A percentile compares a stretch with the other conserved stretches of the same genome.
Evolutionary conservation across 2,329 filamentous ascomycete species (phyloP).

Genomic region (Beauveria caledonica): DNA sequence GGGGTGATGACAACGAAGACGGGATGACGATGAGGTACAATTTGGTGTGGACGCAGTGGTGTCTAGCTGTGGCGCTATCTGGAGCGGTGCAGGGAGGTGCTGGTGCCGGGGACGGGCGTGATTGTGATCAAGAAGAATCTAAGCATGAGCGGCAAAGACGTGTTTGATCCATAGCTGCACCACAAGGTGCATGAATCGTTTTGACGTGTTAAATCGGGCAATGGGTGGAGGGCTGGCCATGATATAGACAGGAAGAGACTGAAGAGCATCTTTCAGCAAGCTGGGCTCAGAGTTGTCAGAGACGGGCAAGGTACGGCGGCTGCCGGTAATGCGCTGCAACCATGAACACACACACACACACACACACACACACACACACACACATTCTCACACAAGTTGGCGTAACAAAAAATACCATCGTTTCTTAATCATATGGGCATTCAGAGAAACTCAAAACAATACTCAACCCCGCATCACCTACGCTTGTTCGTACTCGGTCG

Average conservation of each 20-base stretch:
- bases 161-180: constrained; percentile 77
- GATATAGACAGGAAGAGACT: constrained; percentile 56
- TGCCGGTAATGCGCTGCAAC: constrained; percentile 68
- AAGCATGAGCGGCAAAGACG: constrained; percentile 47
- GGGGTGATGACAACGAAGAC: constrained; percentile 23
- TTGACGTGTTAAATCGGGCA: no score
- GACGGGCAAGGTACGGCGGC: constrained; percentile 41
- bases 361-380: not conserved
- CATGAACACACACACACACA: constrained; percentile 18
- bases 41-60: constrained; percentile 89
- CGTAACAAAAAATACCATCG: not conserved
- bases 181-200: constrained; percentile 44
- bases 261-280: constrained; percentile 56
- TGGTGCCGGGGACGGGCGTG: constrained; percentile 23
- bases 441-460: not conserved
- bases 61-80: constrained; percentile 63
- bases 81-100: constrained; percentile 42
- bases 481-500: constrained; percentile 29
- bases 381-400: not conserved
- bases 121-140: constrained; percentile 59
- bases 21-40: constrained; percentile 53
- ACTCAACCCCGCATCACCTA: not conserved
- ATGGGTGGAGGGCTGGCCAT: not conserved
- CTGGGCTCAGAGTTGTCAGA: constrained; percentile 60
- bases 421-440: not conserved